These are phyloP conservation scores for Salisapilia sapeloensis DNA, from an alignment of 352 stramenopile genomes.

Conservation along the genomic window DNA sequence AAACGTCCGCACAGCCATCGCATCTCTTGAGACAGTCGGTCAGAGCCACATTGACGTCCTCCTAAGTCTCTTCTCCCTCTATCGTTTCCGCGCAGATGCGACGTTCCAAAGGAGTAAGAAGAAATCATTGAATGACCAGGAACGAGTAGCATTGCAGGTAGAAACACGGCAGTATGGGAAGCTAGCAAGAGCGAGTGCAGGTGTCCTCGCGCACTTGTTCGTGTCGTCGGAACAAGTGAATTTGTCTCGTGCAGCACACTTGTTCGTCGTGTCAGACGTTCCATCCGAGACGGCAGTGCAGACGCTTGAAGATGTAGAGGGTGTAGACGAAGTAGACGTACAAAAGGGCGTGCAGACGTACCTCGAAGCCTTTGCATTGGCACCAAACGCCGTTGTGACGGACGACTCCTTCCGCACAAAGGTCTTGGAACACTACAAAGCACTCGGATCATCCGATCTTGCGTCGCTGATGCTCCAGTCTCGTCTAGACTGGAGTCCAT, in stretches of 20 bases:
- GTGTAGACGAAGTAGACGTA: constrained; percentile 25
- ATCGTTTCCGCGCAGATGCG: constrained; percentile 68
- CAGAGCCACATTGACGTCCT: constrained; percentile 55
- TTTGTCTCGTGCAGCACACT: constrained; percentile 32
- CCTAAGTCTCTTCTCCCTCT: constrained; percentile 68
- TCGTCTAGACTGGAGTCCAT: too few relatives aligned
- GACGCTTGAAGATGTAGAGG: constrained; percentile 19
- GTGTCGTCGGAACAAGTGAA: constrained; percentile 30
- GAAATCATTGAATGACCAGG: constrained; percentile 1
- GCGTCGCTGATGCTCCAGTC: too few relatives aligned
- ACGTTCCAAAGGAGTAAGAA: constrained; percentile 14
- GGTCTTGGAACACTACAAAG: too few relatives aligned
- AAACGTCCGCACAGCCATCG: constrained; percentile 23
- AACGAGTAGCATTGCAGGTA: constrained; percentile 34
- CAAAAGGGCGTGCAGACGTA: constrained; percentile 43
- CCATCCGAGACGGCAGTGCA: constrained; percentile 34
- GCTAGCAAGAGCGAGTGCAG: constrained; percentile 46
- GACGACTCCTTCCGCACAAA: too few relatives aligned
- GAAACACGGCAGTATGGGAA: constrained; percentile 63
- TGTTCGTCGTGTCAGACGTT: constrained; percentile 61
- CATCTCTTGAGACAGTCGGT: constrained; percentile 10
- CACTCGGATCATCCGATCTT: too few relatives aligned
- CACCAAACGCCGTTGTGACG: too few relatives aligned
- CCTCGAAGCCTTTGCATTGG: constrained; percentile 64
- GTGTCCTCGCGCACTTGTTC: constrained; percentile 42